phyloP scores from a whole-genome alignment of 139 green algal species.

The Eudorina sp. region DNA sequence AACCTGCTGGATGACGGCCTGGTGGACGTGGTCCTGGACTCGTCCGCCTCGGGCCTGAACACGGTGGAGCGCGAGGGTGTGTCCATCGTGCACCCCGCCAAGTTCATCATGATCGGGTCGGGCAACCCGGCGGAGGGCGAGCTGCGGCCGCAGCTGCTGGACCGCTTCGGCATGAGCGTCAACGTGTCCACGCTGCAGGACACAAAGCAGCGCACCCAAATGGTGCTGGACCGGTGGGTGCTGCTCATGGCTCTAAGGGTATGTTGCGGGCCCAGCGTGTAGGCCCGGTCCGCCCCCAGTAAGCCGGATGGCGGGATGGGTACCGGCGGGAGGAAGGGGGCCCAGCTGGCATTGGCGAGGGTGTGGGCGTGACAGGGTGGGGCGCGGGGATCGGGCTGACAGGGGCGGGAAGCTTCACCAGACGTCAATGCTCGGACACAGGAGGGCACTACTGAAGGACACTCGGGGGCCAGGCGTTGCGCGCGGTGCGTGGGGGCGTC shows the following conservation, averaged over 20 bases:
- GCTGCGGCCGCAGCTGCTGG: slow-evolving; percentile 95
- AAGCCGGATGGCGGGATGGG: not conserved
- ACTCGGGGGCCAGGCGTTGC: too few species aligned
- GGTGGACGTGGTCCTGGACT: slow-evolving; percentile 89
- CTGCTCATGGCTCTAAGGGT: too few species aligned
- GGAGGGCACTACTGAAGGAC: too few species aligned
- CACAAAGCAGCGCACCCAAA: slow-evolving; percentile 76
- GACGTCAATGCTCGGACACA: too few species aligned
- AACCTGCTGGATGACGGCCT: slow-evolving; percentile 88
- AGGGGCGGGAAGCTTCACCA: too few species aligned
- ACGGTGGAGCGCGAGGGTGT: slow-evolving; percentile 98
- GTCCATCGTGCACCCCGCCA: slow-evolving; percentile 90
- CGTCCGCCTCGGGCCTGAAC: slow-evolving; percentile 85
- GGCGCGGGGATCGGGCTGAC: too few species aligned
- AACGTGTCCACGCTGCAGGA: slow-evolving; percentile 88
- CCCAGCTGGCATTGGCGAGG: too few species aligned
- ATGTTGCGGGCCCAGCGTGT: too few species aligned
- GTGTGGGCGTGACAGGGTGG: too few species aligned
- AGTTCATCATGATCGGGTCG: slow-evolving; percentile 95
- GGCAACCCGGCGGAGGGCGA: slow-evolving; percentile 92
- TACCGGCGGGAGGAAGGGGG: not conserved
- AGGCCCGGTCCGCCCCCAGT: too few species aligned
- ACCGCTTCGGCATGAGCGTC: slow-evolving; percentile 93
- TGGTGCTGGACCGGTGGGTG: slow-evolving; percentile 86
- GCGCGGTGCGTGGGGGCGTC: too few species aligned